phyloP scores from a whole-genome alignment of 1,139 yeast genomes.

The Arxiozyma slooffiae region DNA sequence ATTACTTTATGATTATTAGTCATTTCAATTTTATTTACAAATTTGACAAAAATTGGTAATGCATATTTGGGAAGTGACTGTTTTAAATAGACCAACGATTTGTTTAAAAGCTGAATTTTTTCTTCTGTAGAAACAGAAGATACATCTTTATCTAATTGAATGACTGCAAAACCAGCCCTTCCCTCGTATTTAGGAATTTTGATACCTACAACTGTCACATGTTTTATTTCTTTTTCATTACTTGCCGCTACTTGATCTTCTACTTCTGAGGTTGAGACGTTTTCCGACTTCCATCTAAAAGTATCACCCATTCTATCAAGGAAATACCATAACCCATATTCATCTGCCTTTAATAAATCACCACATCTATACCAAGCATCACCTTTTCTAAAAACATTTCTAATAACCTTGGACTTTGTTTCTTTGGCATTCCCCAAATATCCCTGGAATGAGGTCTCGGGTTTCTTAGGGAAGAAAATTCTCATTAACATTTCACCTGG shows the following conservation, averaged over 20 bases:
- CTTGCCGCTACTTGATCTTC: constrained; percentile 53
- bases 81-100: constrained; percentile 35
- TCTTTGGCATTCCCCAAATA: constrained; percentile 76
- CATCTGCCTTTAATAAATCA: constrained; percentile 65
- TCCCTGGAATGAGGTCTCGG: constrained; percentile 78
- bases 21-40: constrained; percentile 50
- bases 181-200: constrained; percentile 86
- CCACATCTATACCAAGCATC: constrained; percentile 92
- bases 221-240: constrained; percentile 39
- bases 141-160: constrained; percentile 42
- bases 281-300: constrained; percentile 94
- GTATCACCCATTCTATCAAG: constrained; percentile 94
- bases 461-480: constrained; percentile 52
- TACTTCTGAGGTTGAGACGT: constrained; percentile 89
- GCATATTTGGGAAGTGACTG: constrained; percentile 73
- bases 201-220: constrained; percentile 84
- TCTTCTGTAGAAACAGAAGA: constrained; percentile 30
- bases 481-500: constrained; percentile 85
- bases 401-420: constrained; percentile 61
- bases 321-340: constrained; percentile 64
- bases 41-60: constrained; percentile 71
- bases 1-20: constrained; percentile 84
- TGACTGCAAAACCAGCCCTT: constrained; percentile 82
- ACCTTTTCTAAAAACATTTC: constrained; percentile 69
- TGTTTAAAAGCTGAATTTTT: constrained; percentile 28